phyloP scores from a whole-genome alignment of 352 stramenopile species.

The Aphanomyces astaci region DNA sequence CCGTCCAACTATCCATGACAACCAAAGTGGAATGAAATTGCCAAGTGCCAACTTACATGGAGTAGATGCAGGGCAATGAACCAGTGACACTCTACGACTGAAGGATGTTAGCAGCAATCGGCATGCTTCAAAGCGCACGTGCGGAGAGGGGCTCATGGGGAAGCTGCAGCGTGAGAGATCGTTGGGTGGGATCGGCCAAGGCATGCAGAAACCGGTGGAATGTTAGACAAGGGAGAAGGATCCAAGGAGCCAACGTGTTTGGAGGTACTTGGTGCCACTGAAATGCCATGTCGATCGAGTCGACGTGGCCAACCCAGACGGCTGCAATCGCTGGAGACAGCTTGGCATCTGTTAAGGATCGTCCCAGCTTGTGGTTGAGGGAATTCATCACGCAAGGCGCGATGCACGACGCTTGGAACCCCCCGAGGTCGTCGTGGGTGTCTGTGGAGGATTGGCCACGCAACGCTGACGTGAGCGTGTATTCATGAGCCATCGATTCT shows the following conservation, averaged over 20 bases:
- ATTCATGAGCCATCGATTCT: background rate
- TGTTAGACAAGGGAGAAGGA: background rate
- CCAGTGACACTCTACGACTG: background rate
- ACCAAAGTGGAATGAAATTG: background rate
- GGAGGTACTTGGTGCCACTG: background rate
- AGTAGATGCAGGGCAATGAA: background rate
- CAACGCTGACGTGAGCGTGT: slow-evolving; percentile 14
- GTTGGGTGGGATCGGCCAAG: background rate
- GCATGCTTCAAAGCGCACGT: background rate
- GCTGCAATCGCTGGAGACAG: background rate
- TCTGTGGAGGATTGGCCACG: background rate
- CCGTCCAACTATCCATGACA: background rate
- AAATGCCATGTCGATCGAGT: background rate
- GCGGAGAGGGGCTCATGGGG: background rate
- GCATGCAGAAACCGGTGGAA: background rate
- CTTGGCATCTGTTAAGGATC: background rate
- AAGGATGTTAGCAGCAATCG: background rate
- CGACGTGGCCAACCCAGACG: background rate
- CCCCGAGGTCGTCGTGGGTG: background rate
- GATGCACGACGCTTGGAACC: slow-evolving; percentile 1
- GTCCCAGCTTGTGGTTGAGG: background rate
- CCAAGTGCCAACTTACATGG: background rate
- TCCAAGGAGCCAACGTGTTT: background rate
- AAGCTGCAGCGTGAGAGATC: background rate
- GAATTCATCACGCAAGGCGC: background rate